Base-by-base conservation (phyloP, 495 filamentous ascomycete species). In the Lasiosphaeria miniovina region DNA sequence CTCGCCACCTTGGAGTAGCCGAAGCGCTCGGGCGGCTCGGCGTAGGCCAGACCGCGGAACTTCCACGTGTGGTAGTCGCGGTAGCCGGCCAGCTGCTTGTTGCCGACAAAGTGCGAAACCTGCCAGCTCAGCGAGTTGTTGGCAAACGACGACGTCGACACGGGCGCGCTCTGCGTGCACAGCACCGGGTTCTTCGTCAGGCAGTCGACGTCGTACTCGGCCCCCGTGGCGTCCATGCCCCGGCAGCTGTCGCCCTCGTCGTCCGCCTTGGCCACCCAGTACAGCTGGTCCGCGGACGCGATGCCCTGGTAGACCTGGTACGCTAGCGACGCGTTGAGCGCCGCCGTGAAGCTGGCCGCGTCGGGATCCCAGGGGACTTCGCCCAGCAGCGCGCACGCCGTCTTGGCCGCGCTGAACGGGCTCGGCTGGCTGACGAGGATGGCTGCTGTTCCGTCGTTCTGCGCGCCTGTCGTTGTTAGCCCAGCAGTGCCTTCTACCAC, bases 21-120 rank as follows among this genome's bases (percentile, higher is more conserved):
- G 46, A 80, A 76, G 17, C 75, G 65, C 52, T 55, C 65, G 0
- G 77, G 70, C 36, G 67, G 58, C n/a, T 66, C 53, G 11, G 77
- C 75, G 61, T 68, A 80, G 38, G 75, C 69, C 36, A 80, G 53
- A 12, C 77, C 77, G 5, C 71, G 61, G 65, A 78, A 80, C 31
- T 71, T 73, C 60, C 70, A 76, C 6, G 66, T 68, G 55, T 71
- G 69, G 53, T 68, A 67, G 55, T 76, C 74, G 15, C 75, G 65
- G 61, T 71, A 74, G 1, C 75, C 75, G 9, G 70, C 71, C 8
- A 77, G 58, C 24, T 63, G 61, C 52, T 67, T 67, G 59, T 66
- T 65, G 12, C 64, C 62, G n/a, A 68, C 63, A 24, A 58, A 57
- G 12, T 69, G 67, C 15, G 65, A 58, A 1, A 73, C 62, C 46